Evolutionary conservation across 257 asterid species (phyloP), one percentile per base, ranked within the genome.

Genomic region (Gynochthodes officinalis): DNA sequence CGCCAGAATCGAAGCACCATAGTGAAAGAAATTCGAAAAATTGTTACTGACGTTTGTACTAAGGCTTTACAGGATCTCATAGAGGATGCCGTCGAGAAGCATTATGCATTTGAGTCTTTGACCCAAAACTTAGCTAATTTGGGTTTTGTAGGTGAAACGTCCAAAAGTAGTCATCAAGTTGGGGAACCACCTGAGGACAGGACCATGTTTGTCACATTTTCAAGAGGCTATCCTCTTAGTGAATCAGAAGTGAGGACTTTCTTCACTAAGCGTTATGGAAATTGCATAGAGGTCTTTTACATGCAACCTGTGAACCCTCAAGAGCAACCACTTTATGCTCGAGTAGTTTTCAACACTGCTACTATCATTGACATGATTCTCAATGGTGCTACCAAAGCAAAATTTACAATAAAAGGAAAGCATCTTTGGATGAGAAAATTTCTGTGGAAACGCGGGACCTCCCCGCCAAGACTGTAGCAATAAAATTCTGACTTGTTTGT

Each of bases 371-470:
- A 76, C 11, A 15, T 4, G 61, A 79, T 91, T 37, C 95, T 91
- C 14, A 50, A 76, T 27, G 91, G 89, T 3, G 57, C 63, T 8
- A 16, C 15, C 23, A 91, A 81, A 73, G 95, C 84, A 4, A 91
- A 89, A 48, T 85, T 81, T 58, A 46, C 81, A 48, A 87, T 87
- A 64, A 86, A 85, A 2, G 95, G 95, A 27, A 88, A 91, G 76
- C 92, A 87, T 63, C 84, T 86, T 3, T 89, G 95, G 97, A 80
- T 87, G 83, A 82, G 93, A 1, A 83, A 77, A 74, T 89, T 69
- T 21, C 70, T 87, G 42, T 84, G 84, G 0, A 79, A 77, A 25
- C 39, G 25, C 39, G 3, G 35, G 0, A 32, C 19, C 30, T 46
- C 59, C 42, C 21, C 55, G 21, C 39, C 50, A 46, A 19, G 13